Percentiles rank a stretch among this genome's conserved stretches.
Evolutionary conservation across 495 filamentous ascomycete species (phyloP).

Genomic region (Penicillium canescens): DNA sequence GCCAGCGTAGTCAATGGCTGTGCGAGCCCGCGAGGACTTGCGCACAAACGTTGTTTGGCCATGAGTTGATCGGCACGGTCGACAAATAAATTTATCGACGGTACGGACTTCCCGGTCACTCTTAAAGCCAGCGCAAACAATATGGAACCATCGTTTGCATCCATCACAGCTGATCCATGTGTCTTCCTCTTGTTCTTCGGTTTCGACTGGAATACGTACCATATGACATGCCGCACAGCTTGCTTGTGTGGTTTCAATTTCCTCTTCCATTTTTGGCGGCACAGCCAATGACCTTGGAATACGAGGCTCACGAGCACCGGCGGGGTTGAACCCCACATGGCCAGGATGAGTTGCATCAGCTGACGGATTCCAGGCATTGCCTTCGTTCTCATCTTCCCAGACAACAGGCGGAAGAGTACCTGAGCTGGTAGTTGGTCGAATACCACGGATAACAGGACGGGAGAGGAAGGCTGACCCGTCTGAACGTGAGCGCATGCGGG

Average conservation of each 20-base stretch:
- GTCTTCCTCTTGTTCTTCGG: slow-evolving; percentile 51
- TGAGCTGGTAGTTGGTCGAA: slow-evolving; percentile 45
- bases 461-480: slow-evolving; percentile 46
- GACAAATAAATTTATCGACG: slow-evolving; percentile 73
- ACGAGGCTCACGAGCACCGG: background rate
- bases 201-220: slow-evolving; percentile 44
- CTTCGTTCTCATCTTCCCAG: slow-evolving; percentile 40
- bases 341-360: slow-evolving; percentile 11
- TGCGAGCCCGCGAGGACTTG: slow-evolving; percentile 65
- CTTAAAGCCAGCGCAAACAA: slow-evolving; percentile 70
- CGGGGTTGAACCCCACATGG: slow-evolving; percentile 2
- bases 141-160: slow-evolving; percentile 75
- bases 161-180: slow-evolving; percentile 77
- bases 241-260: slow-evolving; percentile 37
- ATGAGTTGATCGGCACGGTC: slow-evolving; percentile 55
- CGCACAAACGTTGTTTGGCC: slow-evolving; percentile 67
- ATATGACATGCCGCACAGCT: slow-evolving; percentile 53
- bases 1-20: slow-evolving; percentile 74
- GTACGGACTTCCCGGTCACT: slow-evolving; percentile 66
- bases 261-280: slow-evolving; percentile 34
- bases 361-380: slow-evolving; percentile 17
- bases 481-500: slow-evolving; percentile 47
- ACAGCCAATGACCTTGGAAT: slow-evolving; percentile 7
- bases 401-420: slow-evolving; percentile 37
- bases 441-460: slow-evolving; percentile 37